These are phyloP conservation scores for Amphibolis antarctica DNA, from an alignment of 106 monocot species.

Conservation along the genomic window DNA sequence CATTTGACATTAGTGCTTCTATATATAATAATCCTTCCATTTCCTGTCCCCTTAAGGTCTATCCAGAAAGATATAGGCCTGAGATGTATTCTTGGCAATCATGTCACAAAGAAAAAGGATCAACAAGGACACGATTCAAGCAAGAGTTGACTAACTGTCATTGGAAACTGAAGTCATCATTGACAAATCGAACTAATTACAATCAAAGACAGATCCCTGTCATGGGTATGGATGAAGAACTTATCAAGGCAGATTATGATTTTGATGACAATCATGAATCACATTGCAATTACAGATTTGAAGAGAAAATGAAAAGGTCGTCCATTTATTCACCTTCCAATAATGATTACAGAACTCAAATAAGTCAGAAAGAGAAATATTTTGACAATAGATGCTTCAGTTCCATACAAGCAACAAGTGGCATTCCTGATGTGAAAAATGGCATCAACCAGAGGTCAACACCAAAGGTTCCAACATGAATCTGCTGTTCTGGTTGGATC, in stretches of 20 bases:
- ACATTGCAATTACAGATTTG: background rate
- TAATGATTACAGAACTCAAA: background rate
- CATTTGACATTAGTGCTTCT: background rate
- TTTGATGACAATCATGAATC: background rate
- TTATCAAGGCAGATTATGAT: slow-evolving; percentile 7
- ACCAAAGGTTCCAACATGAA: background rate
- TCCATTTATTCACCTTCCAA: background rate
- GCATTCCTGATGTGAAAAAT: background rate
- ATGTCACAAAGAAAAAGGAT: background rate
- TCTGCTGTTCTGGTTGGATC: background rate
- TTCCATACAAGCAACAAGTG: background rate
- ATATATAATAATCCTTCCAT: background rate
- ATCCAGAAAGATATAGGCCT: background rate
- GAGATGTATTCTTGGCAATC: background rate
- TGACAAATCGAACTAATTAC: background rate
- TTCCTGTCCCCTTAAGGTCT: no score
- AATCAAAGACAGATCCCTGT: background rate
- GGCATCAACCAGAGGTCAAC: background rate
- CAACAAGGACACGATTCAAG: background rate
- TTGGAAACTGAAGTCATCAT: background rate
- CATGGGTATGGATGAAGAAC: slow-evolving; percentile 5
- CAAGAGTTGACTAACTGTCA: background rate
- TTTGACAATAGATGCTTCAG: background rate
- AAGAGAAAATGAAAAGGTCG: background rate
- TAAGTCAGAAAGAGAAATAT: background rate